These are phyloP conservation scores for Pulveroboletus sp. DNA, from an alignment of 1,284 basidiomycete species.

Conservation along the genomic window DNA sequence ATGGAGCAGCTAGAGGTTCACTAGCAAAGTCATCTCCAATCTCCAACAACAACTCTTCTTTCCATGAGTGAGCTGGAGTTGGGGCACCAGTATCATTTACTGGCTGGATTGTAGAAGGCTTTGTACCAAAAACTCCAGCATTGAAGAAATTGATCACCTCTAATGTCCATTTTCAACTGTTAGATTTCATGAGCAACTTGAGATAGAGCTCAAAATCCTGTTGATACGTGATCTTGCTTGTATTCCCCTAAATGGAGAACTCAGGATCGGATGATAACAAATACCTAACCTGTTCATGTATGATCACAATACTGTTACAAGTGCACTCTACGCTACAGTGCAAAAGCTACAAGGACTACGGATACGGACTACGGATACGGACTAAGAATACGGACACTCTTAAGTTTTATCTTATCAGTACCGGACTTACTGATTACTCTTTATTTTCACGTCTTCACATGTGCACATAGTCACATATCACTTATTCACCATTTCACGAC, in stretches of 20 bases:
- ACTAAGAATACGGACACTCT: too few relatives aligned
- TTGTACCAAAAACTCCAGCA: neutral
- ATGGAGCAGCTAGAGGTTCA: neutral
- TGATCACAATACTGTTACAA: too few relatives aligned
- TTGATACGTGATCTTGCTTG: constrained; percentile 8
- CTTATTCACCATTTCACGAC: too few relatives aligned
- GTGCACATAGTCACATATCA: too few relatives aligned
- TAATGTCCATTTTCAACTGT: constrained; percentile 6
- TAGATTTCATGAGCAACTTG: neutral
- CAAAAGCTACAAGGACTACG: too few relatives aligned
- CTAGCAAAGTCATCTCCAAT: neutral
- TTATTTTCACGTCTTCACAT: too few relatives aligned
- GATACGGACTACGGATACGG: too few relatives aligned
- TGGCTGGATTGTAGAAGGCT: neutral
- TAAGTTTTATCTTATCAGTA: too few relatives aligned
- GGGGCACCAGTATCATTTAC: neutral
- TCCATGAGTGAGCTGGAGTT: neutral
- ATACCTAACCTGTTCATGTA: neutral
- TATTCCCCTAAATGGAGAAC: neutral
- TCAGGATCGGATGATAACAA: neutral
- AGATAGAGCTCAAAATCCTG: constrained; percentile 12
- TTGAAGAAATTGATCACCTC: constrained; percentile 10
- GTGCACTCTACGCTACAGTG: too few relatives aligned
- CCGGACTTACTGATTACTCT: too few relatives aligned
- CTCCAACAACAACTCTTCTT: neutral